Evolutionary conservation across 23 red algal genomes (phyloP).

Genomic region (Agarophyton chilense): DNA sequence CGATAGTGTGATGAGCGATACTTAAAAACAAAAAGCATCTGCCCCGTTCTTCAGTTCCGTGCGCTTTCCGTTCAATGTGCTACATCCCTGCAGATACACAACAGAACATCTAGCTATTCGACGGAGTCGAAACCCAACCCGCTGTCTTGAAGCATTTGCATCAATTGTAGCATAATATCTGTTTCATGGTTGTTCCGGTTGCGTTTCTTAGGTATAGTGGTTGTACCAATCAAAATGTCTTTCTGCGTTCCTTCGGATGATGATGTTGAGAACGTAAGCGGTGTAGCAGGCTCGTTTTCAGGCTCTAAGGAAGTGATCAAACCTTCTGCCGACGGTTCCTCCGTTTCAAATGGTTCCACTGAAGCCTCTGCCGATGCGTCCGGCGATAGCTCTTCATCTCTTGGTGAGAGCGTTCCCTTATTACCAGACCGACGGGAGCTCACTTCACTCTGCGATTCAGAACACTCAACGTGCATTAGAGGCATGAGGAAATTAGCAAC

Average conservation of each 20-base stretch:
- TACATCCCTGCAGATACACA: no score
- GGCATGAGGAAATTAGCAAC: slow-evolving; percentile 42
- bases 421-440: neutral
- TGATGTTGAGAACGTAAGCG: neutral
- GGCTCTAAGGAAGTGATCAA: neutral
- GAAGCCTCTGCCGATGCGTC: neutral
- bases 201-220: neutral
- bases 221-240: neutral
- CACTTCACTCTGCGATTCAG: neutral
- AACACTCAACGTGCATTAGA: slow-evolving; percentile 18
- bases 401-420: neutral
- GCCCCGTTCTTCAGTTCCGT: no score
- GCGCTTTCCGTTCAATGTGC: no score
- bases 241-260: neutral
- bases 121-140: neutral
- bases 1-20: no score
- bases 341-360: neutral
- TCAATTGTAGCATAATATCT: neutral
- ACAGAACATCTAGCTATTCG: no score
- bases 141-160: neutral
- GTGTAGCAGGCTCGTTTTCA: neutral
- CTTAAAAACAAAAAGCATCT: no score
- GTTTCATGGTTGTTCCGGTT: neutral
- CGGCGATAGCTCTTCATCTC: neutral
- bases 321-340: neutral